phyloP scores from a whole-genome alignment of 768 basidiomycete genomes.

The Lanmaoa pseudosensibilis region DNA sequence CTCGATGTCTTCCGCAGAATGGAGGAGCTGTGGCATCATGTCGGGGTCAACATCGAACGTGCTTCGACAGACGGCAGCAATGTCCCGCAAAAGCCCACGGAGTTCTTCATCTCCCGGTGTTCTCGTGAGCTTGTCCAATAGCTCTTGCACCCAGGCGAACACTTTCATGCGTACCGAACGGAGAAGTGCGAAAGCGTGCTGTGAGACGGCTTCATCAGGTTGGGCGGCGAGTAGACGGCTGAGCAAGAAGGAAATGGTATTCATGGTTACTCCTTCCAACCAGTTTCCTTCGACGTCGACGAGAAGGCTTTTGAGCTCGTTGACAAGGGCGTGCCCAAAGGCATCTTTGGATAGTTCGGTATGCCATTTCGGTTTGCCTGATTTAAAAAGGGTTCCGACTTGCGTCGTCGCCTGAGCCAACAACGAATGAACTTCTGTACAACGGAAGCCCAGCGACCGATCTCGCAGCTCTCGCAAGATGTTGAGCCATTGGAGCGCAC shows the following conservation, averaged over 20 bases:
- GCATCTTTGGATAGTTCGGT: constrained; percentile 26
- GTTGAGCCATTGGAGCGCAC: constrained; percentile 50
- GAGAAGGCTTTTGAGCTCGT: constrained; percentile 35
- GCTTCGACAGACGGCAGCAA: constrained; percentile 23
- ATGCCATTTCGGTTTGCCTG: constrained; percentile 37
- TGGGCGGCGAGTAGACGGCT: constrained; percentile 37
- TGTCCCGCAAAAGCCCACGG: constrained; percentile 16
- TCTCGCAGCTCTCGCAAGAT: constrained; percentile 43
- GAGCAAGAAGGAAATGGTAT: constrained; percentile 34
- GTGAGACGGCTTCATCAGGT: constrained; percentile 9
- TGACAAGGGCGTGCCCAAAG: constrained; percentile 38
- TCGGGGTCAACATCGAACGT: constrained; percentile 30
- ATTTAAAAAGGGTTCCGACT: constrained; percentile 33
- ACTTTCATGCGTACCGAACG: constrained; percentile 31
- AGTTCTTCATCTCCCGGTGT: background rate
- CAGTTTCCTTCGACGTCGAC: constrained; percentile 40
- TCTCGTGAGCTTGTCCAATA: constrained; percentile 22
- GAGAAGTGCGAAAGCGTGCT: constrained; percentile 27
- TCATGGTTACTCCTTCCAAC: constrained; percentile 34
- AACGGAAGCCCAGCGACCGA: constrained; percentile 38
- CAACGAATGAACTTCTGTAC: constrained; percentile 41
- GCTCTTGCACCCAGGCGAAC: constrained; percentile 38
- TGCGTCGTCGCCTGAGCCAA: constrained; percentile 46
- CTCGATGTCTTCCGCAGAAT: constrained; percentile 23
- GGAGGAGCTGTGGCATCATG: constrained; percentile 14